phyloP scores from a whole-genome alignment of 2,329 filamentous ascomycete species.

The Sporothrix schenckii region DNA sequence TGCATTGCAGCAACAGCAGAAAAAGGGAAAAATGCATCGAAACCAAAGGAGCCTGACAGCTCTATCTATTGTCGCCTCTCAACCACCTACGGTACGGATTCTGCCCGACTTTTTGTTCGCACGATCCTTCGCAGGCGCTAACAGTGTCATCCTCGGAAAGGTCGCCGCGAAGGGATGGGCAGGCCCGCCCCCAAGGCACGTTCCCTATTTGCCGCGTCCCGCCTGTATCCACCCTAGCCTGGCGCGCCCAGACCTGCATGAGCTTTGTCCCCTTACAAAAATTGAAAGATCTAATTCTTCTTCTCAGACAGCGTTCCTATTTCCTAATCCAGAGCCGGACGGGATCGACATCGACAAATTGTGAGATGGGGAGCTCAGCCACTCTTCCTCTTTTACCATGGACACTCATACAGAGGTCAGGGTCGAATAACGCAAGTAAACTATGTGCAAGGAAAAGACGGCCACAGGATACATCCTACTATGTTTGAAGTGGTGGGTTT shows the following conservation, averaged over 20 bases:
- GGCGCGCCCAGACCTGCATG: background rate
- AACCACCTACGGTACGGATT: background rate
- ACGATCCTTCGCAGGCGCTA: conserved; percentile 15
- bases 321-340: background rate
- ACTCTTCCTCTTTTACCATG: background rate
- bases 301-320: background rate
- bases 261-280: background rate
- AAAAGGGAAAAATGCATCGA: background rate
- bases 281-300: too few species aligned
- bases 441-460: background rate
- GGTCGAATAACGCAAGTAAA: background rate
- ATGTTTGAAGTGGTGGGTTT: background rate
- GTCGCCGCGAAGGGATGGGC: conserved; percentile 29
- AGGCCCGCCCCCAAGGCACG: conserved; percentile 32
- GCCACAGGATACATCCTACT: background rate
- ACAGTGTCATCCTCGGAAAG: conserved; percentile 30
- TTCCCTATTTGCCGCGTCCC: conserved; percentile 32
- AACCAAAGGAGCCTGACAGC: background rate
- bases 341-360: conserved; percentile 14
- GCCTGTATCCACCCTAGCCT: conserved; percentile 27
- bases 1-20: background rate
- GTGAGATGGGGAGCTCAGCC: background rate
- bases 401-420: background rate
- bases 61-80: background rate
- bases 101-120: background rate